Percentiles rank a stretch among this genome's conserved stretches.
These are phyloP conservation scores for Lachnellula subtilissima DNA, from an alignment of 2,329 filamentous ascomycete genomes.

Conservation along the genomic window DNA sequence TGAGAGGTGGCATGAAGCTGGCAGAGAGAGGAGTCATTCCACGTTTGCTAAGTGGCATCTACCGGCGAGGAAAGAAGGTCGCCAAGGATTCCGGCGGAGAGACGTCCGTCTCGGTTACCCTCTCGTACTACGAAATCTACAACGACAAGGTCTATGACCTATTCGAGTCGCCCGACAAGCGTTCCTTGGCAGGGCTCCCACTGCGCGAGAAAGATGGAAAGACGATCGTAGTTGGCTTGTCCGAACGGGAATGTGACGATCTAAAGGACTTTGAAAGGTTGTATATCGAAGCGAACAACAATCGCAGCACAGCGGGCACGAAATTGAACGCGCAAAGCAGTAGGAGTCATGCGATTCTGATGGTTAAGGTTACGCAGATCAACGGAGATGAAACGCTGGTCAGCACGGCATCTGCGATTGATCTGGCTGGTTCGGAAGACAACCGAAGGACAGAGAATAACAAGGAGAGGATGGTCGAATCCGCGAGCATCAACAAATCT, in stretches of 20 bases:
- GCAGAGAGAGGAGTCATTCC: conserved; percentile 86
- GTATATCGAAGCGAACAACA: conserved; percentile 89
- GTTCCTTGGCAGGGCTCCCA: conserved; percentile 67
- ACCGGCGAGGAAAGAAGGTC: conserved; percentile 78
- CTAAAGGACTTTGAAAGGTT: conserved; percentile 85
- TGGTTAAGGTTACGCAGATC: conserved; percentile 79
- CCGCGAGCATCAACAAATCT: conserved; percentile 95
- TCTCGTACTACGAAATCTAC: conserved; percentile 96
- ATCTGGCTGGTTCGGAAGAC: conserved; percentile 92
- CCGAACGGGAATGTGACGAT: conserved; percentile 74
- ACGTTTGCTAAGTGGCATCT: conserved; percentile 77
- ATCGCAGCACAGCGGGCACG: conserved; percentile 82
- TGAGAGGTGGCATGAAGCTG: conserved; percentile 84
- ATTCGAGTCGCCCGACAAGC: conserved; percentile 82
- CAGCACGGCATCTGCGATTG: conserved; percentile 88
- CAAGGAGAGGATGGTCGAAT: conserved; percentile 89
- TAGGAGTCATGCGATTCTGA: conserved; percentile 83
- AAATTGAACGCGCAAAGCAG: conserved; percentile 92
- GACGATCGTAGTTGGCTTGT: conserved; percentile 80
- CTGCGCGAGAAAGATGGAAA: conserved; percentile 82
- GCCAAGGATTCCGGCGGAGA: conserved; percentile 69
- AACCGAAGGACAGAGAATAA: conserved; percentile 92
- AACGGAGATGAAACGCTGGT: conserved; percentile 63
- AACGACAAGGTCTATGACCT: conserved; percentile 93
- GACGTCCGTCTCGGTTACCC: conserved; percentile 65